Evolutionary conservation across 179 eudicot species (phyloP), one percentile per base, ranked within the genome.

Genomic region (Kewa caespitosa): DNA sequence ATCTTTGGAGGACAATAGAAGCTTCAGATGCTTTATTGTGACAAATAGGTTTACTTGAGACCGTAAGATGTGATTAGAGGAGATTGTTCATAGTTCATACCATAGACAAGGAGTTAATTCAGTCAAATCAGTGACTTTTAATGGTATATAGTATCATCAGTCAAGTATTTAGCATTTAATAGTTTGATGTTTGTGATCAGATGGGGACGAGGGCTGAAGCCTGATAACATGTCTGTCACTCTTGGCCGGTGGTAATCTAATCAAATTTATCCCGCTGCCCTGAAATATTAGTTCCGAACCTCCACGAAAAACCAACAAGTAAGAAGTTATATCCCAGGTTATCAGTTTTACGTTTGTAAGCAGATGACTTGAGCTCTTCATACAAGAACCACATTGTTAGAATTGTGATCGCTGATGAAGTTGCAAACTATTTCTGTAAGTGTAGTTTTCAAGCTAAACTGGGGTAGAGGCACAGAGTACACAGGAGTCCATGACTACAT

Each of bases 1-100:
- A 78, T 70, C 76, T 70, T 60, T 36, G 13, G 63, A 64, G 38
- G 38, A 43, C 28, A 60, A 41, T 30, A 13, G 59, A 55, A 67
- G 59, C 17, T 43, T 28, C 14, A 8, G 74, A 55, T 70, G 81
- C 69, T 74, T 36, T 38, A 57, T 61, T 14, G n/a, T 65, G 81
- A 74, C 74, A 38, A 23, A 69, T 39, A 39, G 71, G 73, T 36
- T 50, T 2, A 43, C 12, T 4, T 43, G 28, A 28, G 12, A 43
- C 25, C 7, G 38, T 27, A 0, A 33, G 30, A 52, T 41, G 9
- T 38, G 54, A 60, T 42, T n/a, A n/a, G n/a, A n/a, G n/a, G n/a
- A 33, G 42, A 41, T 11, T 42, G 17, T 41, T 10, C 43, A 20
- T 30, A 1, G 17, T 67, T 67, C 52, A 14, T 39, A 41, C 48